Percentiles rank a stretch among this genome's conserved stretches.
These are phyloP conservation scores for Conringia planisiliqua DNA, from an alignment of 345 rosid genomes.

Conservation along the genomic window DNA sequence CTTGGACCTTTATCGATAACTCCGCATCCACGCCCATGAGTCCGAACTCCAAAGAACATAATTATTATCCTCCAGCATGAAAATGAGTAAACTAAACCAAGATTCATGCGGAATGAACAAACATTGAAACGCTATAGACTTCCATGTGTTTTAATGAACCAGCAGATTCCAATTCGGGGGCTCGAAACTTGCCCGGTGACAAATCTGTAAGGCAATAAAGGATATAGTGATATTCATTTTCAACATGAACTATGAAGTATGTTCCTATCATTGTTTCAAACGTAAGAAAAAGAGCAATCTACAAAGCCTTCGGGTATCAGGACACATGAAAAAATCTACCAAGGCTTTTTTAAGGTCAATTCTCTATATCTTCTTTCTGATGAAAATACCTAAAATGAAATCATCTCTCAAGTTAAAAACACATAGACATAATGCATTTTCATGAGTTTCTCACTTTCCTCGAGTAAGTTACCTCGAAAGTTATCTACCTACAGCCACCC, in stretches of 20 bases:
- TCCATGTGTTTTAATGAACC: slow-evolving; percentile 23
- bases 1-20: not conserved
- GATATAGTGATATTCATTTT: slow-evolving; percentile 25
- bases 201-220: slow-evolving; percentile 22
- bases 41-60: slow-evolving; percentile 13
- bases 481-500: slow-evolving; percentile 73
- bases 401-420: slow-evolving; percentile 19
- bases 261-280: slow-evolving; percentile 20
- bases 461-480: slow-evolving; percentile 27
- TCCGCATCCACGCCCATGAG: not conserved
- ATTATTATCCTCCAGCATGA: slow-evolving; percentile 29
- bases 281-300: slow-evolving; percentile 14
- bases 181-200: slow-evolving; percentile 3
- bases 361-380: slow-evolving; percentile 25
- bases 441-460: slow-evolving; percentile 6
- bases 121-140: slow-evolving; percentile 25
- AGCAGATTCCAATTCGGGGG: slow-evolving; percentile 1
- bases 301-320: slow-evolving; percentile 14
- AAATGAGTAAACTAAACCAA: slow-evolving; percentile 20
- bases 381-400: slow-evolving; percentile 12
- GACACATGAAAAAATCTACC: slow-evolving; percentile 21
- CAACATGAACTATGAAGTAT: slow-evolving; percentile 13
- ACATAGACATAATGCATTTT: slow-evolving; percentile 24
- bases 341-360: not conserved
- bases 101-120: slow-evolving; percentile 21